Percentiles rank a stretch among this genome's conserved stretches.
Evolutionary conservation across 192 early-diverging fungal species (phyloP).

Genomic region (Tieghemiomyces parasiticus): DNA sequence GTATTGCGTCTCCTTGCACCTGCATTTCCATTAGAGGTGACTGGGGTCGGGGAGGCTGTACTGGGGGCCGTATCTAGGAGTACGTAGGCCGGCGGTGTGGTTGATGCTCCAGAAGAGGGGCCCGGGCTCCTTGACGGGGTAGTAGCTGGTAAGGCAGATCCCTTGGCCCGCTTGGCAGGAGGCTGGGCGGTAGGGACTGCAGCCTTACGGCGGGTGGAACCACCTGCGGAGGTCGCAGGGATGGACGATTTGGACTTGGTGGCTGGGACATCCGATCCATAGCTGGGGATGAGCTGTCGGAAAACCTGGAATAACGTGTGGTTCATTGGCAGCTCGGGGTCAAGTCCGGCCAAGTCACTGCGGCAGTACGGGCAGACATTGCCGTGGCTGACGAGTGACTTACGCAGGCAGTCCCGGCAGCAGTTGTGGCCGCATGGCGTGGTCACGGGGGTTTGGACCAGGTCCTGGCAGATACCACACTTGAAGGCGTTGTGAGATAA

Average conservation of each 20-base stretch:
- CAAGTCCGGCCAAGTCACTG: not conserved
- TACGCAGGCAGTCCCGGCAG: conserved; percentile 20
- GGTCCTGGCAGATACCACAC: conserved; percentile 27
- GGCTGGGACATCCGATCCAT: conserved; percentile 13
- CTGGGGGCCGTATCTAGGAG: no score
- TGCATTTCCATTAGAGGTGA: no score
- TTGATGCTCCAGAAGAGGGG: no score
- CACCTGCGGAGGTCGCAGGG: no score
- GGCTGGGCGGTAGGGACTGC: no score
- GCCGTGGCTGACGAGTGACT: conserved; percentile 19
- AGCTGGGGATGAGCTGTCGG: conserved; percentile 21
- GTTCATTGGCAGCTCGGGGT: conserved; percentile 12
- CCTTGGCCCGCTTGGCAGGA: no score
- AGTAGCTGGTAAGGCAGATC: no score
- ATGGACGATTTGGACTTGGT: conserved; percentile 1
- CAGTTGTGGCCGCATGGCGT: conserved; percentile 25
- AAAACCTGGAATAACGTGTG: conserved; percentile 19
- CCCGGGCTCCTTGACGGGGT: no score
- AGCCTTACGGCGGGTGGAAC: no score
- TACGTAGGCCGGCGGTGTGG: no score
- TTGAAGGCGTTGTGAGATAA: conserved; percentile 18
- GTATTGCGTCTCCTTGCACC: no score
- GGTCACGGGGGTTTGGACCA: conserved; percentile 23
- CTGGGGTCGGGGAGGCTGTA: no score
- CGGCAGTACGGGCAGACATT: conserved; percentile 23